Percentiles rank a stretch among this genome's conserved stretches.
These are phyloP conservation scores for Boletus smithii DNA, from an alignment of 1,284 basidiomycete genomes.

Conservation along the genomic window DNA sequence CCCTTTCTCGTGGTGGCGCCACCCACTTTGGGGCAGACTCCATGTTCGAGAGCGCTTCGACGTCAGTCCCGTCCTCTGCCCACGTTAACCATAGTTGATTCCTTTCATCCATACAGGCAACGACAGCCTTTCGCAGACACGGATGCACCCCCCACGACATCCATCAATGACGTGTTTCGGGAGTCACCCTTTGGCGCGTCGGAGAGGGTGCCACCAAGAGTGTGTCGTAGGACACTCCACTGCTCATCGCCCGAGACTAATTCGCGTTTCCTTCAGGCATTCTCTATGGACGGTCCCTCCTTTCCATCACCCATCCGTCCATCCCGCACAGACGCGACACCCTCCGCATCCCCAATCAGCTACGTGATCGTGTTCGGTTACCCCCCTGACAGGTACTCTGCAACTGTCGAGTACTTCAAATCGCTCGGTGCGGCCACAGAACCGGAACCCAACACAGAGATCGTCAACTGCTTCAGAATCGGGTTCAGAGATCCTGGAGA, in stretches of 20 bases:
- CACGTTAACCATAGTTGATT: background rate
- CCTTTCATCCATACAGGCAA: constrained; percentile 39
- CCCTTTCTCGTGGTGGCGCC: constrained; percentile 55
- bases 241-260: constrained; percentile 1
- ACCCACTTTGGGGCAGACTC: constrained; percentile 75
- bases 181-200: constrained; percentile 38
- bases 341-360: constrained; percentile 34
- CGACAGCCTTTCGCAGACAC: constrained; percentile 62
- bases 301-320: constrained; percentile 28
- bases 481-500: constrained; percentile 67
- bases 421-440: constrained; percentile 64
- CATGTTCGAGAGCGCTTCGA: constrained; percentile 71
- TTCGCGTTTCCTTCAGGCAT: constrained; percentile 11
- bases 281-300: constrained; percentile 24
- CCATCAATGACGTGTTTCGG: constrained; percentile 68
- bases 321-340: constrained; percentile 32
- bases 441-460: constrained; percentile 57
- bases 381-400: constrained; percentile 65
- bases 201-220: constrained; percentile 24
- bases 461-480: constrained; percentile 68
- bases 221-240: constrained; percentile 29
- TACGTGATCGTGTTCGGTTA: constrained; percentile 76
- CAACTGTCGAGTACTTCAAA: constrained; percentile 68
- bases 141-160: constrained; percentile 69
- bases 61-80: constrained; percentile 31